phyloP scores from a whole-genome alignment of 306 rosid species.

The Myrica gale region DNA sequence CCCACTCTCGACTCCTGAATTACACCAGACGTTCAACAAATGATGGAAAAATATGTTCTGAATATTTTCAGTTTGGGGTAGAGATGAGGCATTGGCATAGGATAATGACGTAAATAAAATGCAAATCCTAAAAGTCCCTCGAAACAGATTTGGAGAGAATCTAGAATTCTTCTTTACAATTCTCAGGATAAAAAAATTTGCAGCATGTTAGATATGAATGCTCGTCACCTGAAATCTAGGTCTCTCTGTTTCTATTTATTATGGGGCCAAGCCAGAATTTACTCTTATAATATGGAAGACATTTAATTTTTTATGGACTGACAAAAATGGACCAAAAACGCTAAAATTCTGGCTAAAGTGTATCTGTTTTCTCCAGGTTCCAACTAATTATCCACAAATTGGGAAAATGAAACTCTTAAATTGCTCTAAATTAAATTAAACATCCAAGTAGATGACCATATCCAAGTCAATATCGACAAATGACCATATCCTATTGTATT shows the following conservation, averaged over 20 bases:
- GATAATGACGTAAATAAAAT: neutral
- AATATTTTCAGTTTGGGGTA: no score
- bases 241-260: neutral
- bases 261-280: neutral
- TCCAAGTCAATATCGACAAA: neutral
- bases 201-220: neutral
- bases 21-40: conserved; percentile 12
- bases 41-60: neutral
- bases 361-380: no score
- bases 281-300: neutral
- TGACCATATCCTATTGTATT: conserved; percentile 1
- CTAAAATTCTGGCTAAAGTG: no score
- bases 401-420: no score
- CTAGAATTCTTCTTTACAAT: neutral
- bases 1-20: conserved; percentile 91
- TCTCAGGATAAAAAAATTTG: neutral
- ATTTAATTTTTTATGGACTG: no score
- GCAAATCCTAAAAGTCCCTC: neutral
- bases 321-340: no score
- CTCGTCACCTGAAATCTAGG: neutral
- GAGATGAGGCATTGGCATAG: neutral
- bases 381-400: no score
- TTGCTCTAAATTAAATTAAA: no score
- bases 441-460: neutral
- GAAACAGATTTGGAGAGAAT: neutral